Percentiles rank a stretch among this genome's conserved stretches.
These are phyloP conservation scores for Nigrospora sphaerica DNA, from an alignment of 2,329 filamentous ascomycete genomes.

Conservation along the genomic window DNA sequence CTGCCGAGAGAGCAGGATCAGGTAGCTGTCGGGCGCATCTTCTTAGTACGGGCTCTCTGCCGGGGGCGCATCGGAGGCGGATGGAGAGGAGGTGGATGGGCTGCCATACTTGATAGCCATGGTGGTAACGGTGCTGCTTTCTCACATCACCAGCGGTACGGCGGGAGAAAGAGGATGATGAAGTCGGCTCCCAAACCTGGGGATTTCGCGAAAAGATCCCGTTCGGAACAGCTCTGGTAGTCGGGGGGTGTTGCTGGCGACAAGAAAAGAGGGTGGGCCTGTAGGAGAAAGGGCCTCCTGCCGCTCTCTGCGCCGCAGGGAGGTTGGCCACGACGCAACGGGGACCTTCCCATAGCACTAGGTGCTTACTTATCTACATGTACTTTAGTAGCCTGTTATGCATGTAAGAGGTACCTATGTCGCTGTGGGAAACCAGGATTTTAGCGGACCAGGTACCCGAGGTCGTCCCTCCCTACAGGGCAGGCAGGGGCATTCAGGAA, in stretches of 20 bases:
- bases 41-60: slow-evolving; percentile 10
- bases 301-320: background rate
- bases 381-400: no score
- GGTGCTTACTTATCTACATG: no score
- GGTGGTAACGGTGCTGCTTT: slow-evolving; percentile 10
- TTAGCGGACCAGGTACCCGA: no score
- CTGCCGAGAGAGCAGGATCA: slow-evolving; percentile 95
- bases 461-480: no score
- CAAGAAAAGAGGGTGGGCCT: slow-evolving; percentile 3
- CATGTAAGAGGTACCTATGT: no score
- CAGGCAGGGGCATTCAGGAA: no score
- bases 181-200: no score
- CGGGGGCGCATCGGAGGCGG: background rate
- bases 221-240: no score
- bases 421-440: no score
- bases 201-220: no score
- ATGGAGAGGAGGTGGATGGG: slow-evolving; percentile 5
- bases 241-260: background rate
- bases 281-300: background rate
- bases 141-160: slow-evolving; percentile 16
- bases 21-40: slow-evolving; percentile 57
- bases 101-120: slow-evolving; percentile 45
- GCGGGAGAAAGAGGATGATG: slow-evolving; percentile 3
- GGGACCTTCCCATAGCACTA: no score
- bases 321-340: slow-evolving; percentile 1